Percentiles rank a stretch among this genome's conserved stretches.
Evolutionary conservation across 2,329 filamentous ascomycete genomes (phyloP).

Genomic region (Mariannaea elegans): DNA sequence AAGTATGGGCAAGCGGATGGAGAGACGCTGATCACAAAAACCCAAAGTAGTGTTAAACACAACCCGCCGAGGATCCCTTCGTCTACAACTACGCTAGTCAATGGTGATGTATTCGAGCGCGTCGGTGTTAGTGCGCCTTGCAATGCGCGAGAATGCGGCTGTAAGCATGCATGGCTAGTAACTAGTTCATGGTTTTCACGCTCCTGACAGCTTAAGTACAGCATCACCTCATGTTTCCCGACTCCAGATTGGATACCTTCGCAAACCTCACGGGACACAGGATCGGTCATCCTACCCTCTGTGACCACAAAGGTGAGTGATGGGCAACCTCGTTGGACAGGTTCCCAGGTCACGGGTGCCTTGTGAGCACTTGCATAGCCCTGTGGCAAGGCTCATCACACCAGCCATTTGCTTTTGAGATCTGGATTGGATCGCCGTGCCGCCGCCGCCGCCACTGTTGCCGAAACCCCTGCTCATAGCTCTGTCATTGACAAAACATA

Average conservation of each 20-base stretch:
- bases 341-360: neutral
- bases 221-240: neutral
- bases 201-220: neutral
- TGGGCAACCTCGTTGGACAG: conserved; percentile 2
- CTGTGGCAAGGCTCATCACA: neutral
- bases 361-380: neutral
- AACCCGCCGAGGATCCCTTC: neutral
- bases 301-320: neutral
- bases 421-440: conserved; percentile 17
- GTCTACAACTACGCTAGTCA: neutral
- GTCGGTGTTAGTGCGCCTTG: too few species aligned
- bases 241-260: neutral
- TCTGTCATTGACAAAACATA: neutral
- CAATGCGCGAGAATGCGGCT: too few species aligned
- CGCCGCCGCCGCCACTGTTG: conserved; percentile 2
- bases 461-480: neutral
- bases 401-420: neutral
- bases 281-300: conserved; percentile 3
- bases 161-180: too few species aligned
- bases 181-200: too few species aligned
- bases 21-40: neutral
- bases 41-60: neutral
- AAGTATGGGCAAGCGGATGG: neutral
- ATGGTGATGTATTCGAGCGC: too few species aligned
- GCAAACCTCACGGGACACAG: conserved; percentile 12